Percentiles rank a stretch among this genome's conserved stretches.
phyloP scores from a whole-genome alignment of 192 early-diverging fungal genomes.

The Coemansia erecta region DNA sequence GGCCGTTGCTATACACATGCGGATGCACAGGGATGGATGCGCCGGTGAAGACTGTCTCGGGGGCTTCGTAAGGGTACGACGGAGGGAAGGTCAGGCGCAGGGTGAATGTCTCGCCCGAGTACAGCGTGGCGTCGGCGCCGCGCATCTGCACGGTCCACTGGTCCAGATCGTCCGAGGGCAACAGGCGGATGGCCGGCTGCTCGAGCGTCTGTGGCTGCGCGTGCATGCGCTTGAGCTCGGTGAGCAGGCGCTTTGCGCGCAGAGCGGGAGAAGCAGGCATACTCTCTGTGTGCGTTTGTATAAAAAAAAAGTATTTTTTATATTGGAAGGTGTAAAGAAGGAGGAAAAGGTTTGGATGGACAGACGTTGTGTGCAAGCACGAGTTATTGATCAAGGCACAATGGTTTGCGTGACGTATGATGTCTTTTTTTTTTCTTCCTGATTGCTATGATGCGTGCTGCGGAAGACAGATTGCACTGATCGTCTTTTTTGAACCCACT shows the following conservation, averaged over 20 bases:
- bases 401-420: background rate
- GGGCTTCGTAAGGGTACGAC: constrained; percentile 73
- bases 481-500: too few relatives aligned
- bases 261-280: too few relatives aligned
- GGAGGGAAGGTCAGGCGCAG: constrained; percentile 68
- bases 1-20: constrained; percentile 87
- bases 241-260: constrained; percentile 14
- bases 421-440: constrained; percentile 2
- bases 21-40: constrained; percentile 66
- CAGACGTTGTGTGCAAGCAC: too few relatives aligned
- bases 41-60: constrained; percentile 67
- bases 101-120: constrained; percentile 55
- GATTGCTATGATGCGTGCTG: too few relatives aligned
- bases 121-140: constrained; percentile 69
- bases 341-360: too few relatives aligned
- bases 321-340: too few relatives aligned
- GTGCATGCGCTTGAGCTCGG: constrained; percentile 24
- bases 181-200: constrained; percentile 12
- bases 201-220: constrained; percentile 6
- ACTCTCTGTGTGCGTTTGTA: too few relatives aligned
- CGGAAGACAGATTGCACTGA: too few relatives aligned
- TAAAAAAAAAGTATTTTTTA: too few relatives aligned
- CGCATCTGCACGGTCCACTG: constrained; percentile 63
- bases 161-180: constrained; percentile 14
- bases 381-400: too few relatives aligned